Conservation (phyloP, 129 eudicot species). For the Daucus carota region DNA sequence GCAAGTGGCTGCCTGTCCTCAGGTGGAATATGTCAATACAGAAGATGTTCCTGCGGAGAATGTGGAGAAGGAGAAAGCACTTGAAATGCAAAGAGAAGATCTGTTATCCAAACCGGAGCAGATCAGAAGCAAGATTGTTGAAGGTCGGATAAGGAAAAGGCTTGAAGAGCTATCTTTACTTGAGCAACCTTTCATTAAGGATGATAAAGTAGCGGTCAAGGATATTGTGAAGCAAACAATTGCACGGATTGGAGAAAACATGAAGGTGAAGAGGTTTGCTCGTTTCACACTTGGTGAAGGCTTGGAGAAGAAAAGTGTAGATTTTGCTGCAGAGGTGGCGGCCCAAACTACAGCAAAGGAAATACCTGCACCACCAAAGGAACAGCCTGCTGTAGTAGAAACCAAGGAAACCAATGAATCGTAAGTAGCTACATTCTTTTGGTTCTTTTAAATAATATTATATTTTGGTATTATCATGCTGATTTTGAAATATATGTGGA, state of each 20-base stretch:
- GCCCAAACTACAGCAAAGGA: constrained; percentile 84
- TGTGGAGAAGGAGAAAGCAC: constrained; percentile 64
- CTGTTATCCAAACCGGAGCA: constrained; percentile 85
- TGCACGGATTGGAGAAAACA: constrained; percentile 85
- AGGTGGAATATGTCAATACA: constrained; percentile 48
- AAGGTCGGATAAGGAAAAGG: constrained; percentile 82
- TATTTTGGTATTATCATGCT: neutral
- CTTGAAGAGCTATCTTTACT: constrained; percentile 85
- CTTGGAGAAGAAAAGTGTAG: constrained; percentile 72
- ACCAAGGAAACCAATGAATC: constrained; percentile 36
- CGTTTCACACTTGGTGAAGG: constrained; percentile 93
- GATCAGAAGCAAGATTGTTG: constrained; percentile 76
- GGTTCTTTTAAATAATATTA: neutral
- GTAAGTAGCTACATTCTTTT: constrained; percentile 40
- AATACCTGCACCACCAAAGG: constrained; percentile 36
- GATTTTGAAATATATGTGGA: neutral
- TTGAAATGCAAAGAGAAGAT: constrained; percentile 97
- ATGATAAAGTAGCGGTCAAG: constrained; percentile 74
- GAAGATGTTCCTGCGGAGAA: constrained; percentile 76
- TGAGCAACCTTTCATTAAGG: constrained; percentile 86
- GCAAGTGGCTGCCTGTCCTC: constrained; percentile 99
- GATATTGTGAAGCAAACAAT: constrained; percentile 86
- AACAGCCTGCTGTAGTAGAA: constrained; percentile 46
- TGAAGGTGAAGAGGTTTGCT: constrained; percentile 79
- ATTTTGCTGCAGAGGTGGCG: constrained; percentile 99